Conservation (phyloP, 2,329 filamentous ascomycete species). For the Dactylellina drechsleri region DNA sequence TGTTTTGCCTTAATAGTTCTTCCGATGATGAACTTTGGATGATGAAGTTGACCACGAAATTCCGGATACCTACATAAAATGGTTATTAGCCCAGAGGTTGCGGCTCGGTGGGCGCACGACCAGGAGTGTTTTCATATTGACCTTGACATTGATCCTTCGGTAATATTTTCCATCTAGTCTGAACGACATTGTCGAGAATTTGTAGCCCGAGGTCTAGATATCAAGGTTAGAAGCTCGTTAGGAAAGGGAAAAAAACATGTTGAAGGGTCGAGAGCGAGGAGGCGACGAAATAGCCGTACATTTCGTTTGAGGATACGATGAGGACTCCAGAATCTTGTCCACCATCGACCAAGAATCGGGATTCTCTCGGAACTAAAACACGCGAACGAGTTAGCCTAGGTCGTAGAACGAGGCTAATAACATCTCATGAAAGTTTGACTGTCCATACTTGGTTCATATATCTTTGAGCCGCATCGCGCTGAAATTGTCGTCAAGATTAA, state of each 20-base stretch:
- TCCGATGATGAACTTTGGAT: conserved; percentile 91
- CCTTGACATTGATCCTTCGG: conserved; percentile 96
- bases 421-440: conserved; percentile 6
- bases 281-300: conserved; percentile 68
- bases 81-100: background rate
- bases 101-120: background rate
- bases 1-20: conserved; percentile 83
- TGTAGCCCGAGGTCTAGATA: conserved; percentile 85
- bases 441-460: conserved; percentile 54
- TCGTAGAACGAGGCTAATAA: background rate
- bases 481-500: conserved; percentile 1
- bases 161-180: conserved; percentile 98
- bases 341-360: conserved; percentile 97
- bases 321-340: conserved; percentile 93
- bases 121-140: conserved; percentile 61
- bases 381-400: conserved; percentile 9
- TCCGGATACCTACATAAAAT: conserved; percentile 81
- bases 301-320: conserved; percentile 94
- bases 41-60: conserved; percentile 99
- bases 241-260: background rate
- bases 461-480: conserved; percentile 24
- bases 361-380: conserved; percentile 91
- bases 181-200: conserved; percentile 97
- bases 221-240: conserved; percentile 16
- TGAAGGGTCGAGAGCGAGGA: background rate